Base-by-base conservation (phyloP, 192 early-diverging fungal species). In the Backusella luteola region DNA sequence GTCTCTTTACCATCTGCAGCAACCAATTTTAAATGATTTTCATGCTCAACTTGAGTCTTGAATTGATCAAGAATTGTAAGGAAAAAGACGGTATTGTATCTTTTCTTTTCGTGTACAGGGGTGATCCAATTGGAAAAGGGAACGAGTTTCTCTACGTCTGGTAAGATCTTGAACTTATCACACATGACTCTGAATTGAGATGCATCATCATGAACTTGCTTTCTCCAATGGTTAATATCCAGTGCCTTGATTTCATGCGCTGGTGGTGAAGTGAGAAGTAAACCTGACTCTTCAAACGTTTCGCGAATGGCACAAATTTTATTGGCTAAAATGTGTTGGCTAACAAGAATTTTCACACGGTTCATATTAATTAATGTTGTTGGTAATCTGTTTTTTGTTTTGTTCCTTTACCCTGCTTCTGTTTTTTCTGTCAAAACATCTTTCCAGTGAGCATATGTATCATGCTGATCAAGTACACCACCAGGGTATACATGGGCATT, bases 261-360 rank as follows among this genome's bases (percentile, higher is more conserved):
- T 9, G 77, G 76, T 34, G 88, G 78, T 7, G 84, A 75, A n/a
- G 84, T 77, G 9, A 96, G 78, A 19, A 90, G 74, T 26, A 95
- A 75, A 0, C 93, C 93, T 19, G 89, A 89, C 76, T 96, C 95
- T 79, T 96, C 95, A 77, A 89, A 92, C 0, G 95, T 94, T 79
- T 96, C 92, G 49, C 93, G 88, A 21, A 93, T 81, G 1, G 93
- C 93, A 70, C 91, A 93, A 17, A 89, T 81, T 34, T 83, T 85
- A 70, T 82, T 84, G 29, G 85, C 78, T 21, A 86, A 77, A 15
- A 59, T 56, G 4, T 53, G 21, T 41, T 71, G n/a, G 21, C 76
- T 73, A 63, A 17, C 34, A 4, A 15, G n/a, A 12, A 56, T 46
- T 41, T 67, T 63, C 74, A 77, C 23, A 26, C 12, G 39, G 23